Base-by-base conservation (phyloP, 768 basidiomycete species). In the Hygrocybe coccinea region DNA sequence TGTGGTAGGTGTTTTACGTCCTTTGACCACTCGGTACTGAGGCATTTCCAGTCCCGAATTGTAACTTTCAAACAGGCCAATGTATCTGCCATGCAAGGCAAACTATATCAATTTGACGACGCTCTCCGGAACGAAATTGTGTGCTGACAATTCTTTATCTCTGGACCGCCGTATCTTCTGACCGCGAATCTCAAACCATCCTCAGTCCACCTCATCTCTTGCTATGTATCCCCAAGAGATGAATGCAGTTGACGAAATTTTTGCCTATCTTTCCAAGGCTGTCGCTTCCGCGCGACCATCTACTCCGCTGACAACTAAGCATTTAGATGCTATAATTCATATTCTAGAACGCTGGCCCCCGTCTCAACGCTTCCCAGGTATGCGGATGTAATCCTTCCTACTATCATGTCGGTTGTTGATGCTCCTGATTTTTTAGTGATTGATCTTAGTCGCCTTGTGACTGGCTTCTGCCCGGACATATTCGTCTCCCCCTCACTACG, bases 21-120 rank as follows among this genome's bases (percentile, higher is more conserved):
- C 25, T 17, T 33, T 9, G 24, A 39, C 52, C 15, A 41, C 34
- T 25, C 33, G 8, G 24, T 25, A 33, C 39, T 55, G 8, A 59
- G 29, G 29, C 34, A 33, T 37, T 54, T 17, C 12, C 61, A 91
- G 89, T 73, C 77, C 41, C 82, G 78, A 37, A 75, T 79, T 41
- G 79, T 91, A 17, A 75, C 79, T n/a, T 95, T 97, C 76, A 91
- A 89, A 60, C 89, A 92, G 75, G 90, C 85, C 2, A 82, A 80
- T 67, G 79, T 95, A 24, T 64, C 76, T 19, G 89, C 89, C 15
- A 90, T 95, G 84, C 84, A 83, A 63, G 76, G 77, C 19, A 95
- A 95, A 69, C 63, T 92, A 17, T 77, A 79, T 58, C 86, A 93
- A 65, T 85, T 93, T 49, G 79, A 91, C 60, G 82, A 87, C 43